A percentile compares a stretch with the other conserved stretches of the same genome.
These are phyloP conservation scores for Sclerotinia spermophila DNA, from an alignment of 2,329 filamentous ascomycete species.

Conservation along the genomic window DNA sequence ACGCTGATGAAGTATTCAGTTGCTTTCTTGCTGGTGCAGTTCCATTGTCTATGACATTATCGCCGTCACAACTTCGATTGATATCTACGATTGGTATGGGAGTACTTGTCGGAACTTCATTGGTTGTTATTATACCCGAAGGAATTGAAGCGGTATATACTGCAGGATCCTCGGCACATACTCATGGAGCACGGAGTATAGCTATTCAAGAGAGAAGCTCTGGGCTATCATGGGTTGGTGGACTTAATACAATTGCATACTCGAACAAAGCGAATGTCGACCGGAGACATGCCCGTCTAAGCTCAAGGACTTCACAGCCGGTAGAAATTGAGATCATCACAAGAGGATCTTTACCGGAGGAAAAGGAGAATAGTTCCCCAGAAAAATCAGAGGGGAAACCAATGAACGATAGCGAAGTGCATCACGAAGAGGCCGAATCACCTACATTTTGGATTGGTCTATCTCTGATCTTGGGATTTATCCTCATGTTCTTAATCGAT, in stretches of 20 bases:
- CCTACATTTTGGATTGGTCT: slow-evolving; percentile 79
- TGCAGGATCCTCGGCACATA: slow-evolving; percentile 39
- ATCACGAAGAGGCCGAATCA: slow-evolving; percentile 43
- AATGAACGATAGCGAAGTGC: slow-evolving; percentile 23
- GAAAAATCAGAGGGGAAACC: slow-evolving; percentile 14
- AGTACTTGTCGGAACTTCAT: slow-evolving; percentile 86
- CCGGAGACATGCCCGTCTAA: background rate
- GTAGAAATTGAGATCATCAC: background rate
- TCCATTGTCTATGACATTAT: slow-evolving; percentile 83
- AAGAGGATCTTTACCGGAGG: slow-evolving; percentile 1
- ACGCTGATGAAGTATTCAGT: slow-evolving; percentile 45
- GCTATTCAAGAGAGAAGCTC: slow-evolving; percentile 17
- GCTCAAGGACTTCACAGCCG: background rate
- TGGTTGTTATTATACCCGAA: slow-evolving; percentile 97
- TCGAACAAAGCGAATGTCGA: slow-evolving; percentile 14
- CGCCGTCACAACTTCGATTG: slow-evolving; percentile 79
- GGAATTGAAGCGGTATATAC: slow-evolving; percentile 86
- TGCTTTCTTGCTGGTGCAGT: slow-evolving; percentile 92
- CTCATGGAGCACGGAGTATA: slow-evolving; percentile 26
- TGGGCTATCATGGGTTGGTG: slow-evolving; percentile 27
- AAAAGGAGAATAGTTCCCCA: slow-evolving; percentile 11
- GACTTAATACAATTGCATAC: slow-evolving; percentile 24
- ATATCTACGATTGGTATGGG: slow-evolving; percentile 92
- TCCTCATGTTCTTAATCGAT: slow-evolving; percentile 96
- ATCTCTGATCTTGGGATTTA: slow-evolving; percentile 81